Evolutionary conservation across 1,284 basidiomycete species (phyloP).

Genomic region (Cryptococcus sp.): DNA sequence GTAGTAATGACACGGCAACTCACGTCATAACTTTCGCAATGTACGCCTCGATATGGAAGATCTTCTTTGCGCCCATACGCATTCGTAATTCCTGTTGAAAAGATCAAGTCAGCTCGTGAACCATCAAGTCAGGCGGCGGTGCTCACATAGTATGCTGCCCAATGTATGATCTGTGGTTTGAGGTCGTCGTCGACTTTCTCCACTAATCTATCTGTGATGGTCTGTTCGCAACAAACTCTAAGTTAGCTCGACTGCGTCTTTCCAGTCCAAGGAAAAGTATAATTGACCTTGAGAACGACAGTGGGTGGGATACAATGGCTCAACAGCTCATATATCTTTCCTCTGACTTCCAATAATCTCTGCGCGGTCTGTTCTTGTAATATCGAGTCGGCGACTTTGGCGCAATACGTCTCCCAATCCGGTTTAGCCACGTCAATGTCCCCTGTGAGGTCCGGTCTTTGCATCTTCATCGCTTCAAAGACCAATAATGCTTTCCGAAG

Average conservation of each 20-base stretch:
- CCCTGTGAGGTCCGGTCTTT: constrained; percentile 74
- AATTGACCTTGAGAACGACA: constrained; percentile 76
- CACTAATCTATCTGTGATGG: constrained; percentile 80
- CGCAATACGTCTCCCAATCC: constrained; percentile 98
- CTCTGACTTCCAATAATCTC: constrained; percentile 85
- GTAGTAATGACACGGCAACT: constrained; percentile 10
- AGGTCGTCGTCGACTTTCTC: constrained; percentile 83
- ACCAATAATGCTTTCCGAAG: constrained; percentile 92
- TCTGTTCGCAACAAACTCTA: constrained; percentile 59
- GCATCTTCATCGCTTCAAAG: constrained; percentile 94
- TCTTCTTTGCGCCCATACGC: constrained; percentile 88
- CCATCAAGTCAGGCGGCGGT: background rate
- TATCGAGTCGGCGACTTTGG: constrained; percentile 90
- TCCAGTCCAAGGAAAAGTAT: background rate
- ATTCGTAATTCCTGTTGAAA: constrained; percentile 76
- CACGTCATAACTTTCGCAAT: constrained; percentile 53
- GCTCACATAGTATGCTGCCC: constrained; percentile 92
- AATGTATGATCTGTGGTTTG: constrained; percentile 89
- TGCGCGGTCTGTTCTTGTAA: constrained; percentile 90
- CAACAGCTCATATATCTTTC: constrained; percentile 92
- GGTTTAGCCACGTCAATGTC: constrained; percentile 86
- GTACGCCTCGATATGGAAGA: constrained; percentile 89
- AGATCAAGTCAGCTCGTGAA: constrained; percentile 2
- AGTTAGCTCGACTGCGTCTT: background rate
- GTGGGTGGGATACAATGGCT: constrained; percentile 98